phyloP scores from a whole-genome alignment of 306 rosid species.

The Sicyos edulis region DNA sequence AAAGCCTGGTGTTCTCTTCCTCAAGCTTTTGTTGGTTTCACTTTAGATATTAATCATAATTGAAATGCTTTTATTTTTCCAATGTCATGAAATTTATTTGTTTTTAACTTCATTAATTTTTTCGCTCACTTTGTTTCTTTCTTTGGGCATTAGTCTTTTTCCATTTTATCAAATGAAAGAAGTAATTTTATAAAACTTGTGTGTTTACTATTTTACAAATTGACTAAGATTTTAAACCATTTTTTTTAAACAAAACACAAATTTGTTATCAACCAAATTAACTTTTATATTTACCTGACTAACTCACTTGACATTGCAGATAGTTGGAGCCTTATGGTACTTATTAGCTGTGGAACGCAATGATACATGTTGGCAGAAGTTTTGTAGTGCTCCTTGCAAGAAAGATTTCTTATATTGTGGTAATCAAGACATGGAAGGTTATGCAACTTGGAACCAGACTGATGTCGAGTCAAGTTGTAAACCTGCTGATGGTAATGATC shows the following conservation, averaged over 20 bases:
- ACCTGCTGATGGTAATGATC: slow-evolving; percentile 22
- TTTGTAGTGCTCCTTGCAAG: slow-evolving; percentile 35
- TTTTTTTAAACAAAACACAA: too few relatives aligned
- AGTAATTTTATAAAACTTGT: background rate
- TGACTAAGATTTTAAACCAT: background rate
- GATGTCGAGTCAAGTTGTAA: slow-evolving; percentile 35
- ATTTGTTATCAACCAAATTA: background rate
- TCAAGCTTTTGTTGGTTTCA: too few relatives aligned
- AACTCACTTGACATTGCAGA: slow-evolving; percentile 40
- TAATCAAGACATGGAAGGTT: slow-evolving; percentile 32
- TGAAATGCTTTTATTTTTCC: too few relatives aligned
- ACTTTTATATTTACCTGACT: background rate
- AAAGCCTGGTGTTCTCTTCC: too few relatives aligned
- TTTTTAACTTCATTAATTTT: too few relatives aligned
- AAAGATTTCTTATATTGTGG: slow-evolving; percentile 65
- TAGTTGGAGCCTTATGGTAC: slow-evolving; percentile 97
- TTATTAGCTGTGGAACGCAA: slow-evolving; percentile 83
- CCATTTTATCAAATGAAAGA: too few relatives aligned
- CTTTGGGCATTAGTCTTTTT: too few relatives aligned
- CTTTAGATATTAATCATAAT: too few relatives aligned
- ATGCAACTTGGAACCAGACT: slow-evolving; percentile 32
- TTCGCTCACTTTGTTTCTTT: too few relatives aligned
- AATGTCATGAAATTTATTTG: too few relatives aligned
- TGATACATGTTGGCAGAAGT: slow-evolving; percentile 86
- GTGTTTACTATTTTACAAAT: background rate